A percentile compares a stretch with the other conserved stretches of the same genome.
Conservation (phyloP, 768 basidiomycete genomes). For the Mycena rebaudengoi region DNA sequence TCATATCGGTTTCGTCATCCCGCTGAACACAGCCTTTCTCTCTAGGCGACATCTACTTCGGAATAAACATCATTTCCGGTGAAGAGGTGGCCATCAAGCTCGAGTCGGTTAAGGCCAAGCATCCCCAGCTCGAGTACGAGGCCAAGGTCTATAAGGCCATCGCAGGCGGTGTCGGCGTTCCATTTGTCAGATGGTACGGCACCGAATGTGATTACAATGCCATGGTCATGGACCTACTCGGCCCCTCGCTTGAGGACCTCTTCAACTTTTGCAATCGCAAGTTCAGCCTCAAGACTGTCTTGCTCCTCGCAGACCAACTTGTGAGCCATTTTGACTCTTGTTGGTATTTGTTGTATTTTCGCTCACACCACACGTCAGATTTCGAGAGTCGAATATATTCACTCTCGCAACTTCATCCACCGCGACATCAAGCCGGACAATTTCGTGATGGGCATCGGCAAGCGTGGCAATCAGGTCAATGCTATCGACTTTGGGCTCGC, state of each 20-base stretch:
- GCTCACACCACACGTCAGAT: slow-evolving; percentile 62
- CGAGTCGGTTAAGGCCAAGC: slow-evolving; percentile 99
- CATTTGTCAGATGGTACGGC: slow-evolving; percentile 95
- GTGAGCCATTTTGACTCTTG: slow-evolving; percentile 54
- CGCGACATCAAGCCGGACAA: slow-evolving; percentile 99
- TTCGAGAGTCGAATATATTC: slow-evolving; percentile 98
- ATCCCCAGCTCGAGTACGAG: slow-evolving; percentile 99
- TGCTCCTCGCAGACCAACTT: slow-evolving; percentile 95
- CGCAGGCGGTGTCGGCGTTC: slow-evolving; percentile 98
- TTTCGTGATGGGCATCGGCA: slow-evolving; percentile 99
- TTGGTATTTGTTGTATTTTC: slow-evolving; percentile 29
- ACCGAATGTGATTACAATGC: slow-evolving; percentile 99
- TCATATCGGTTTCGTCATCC: not conserved
- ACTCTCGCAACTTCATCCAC: slow-evolving; percentile 98
- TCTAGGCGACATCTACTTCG: slow-evolving; percentile 97
- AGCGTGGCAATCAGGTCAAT: slow-evolving; percentile 99
- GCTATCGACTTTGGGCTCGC: slow-evolving; percentile 98
- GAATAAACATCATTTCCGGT: slow-evolving; percentile 99
- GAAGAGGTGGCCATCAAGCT: slow-evolving; percentile 99
- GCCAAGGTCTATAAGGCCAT: slow-evolving; percentile 96
- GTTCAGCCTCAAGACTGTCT: slow-evolving; percentile 95
- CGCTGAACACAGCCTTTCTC: slow-evolving; percentile 18
- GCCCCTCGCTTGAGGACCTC: slow-evolving; percentile 89
- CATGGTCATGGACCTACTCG: slow-evolving; percentile 98
- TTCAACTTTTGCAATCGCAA: slow-evolving; percentile 98